These are phyloP conservation scores for Nicotiana paniculata DNA, from an alignment of 257 asterid genomes.

Conservation along the genomic window DNA sequence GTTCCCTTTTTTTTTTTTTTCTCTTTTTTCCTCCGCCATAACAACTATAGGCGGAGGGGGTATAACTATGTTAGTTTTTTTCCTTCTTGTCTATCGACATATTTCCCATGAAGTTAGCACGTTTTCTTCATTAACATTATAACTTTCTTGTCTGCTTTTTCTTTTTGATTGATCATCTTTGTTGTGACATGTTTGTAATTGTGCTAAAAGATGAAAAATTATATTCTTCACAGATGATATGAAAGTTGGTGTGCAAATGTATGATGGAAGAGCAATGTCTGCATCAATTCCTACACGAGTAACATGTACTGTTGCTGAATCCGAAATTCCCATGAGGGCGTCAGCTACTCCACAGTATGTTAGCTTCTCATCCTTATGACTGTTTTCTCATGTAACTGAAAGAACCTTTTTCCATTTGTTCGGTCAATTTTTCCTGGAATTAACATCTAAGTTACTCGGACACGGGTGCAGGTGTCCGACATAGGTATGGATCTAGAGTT, in stretches of 20 bases:
- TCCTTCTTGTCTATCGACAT: not conserved
- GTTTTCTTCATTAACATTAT: not conserved
- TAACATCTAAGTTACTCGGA: not conserved
- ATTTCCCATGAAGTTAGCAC: not conserved
- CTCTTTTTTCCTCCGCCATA: not conserved
- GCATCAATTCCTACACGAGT: slow-evolving; percentile 72
- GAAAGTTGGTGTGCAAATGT: slow-evolving; percentile 63
- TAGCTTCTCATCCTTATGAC: not conserved
- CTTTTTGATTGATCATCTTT: not conserved
- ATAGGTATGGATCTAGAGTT: too few species aligned
- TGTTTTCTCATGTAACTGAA: not conserved
- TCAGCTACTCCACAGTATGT: slow-evolving; percentile 81
- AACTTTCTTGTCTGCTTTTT: not conserved
- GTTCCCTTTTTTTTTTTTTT: not conserved
- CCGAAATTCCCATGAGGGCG: slow-evolving; percentile 56
- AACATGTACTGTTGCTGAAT: slow-evolving; percentile 76
- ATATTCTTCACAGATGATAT: slow-evolving; percentile 58
- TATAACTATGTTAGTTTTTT: not conserved
- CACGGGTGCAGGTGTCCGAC: too few species aligned
- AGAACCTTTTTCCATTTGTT: not conserved
- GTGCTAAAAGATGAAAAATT: slow-evolving; percentile 7
- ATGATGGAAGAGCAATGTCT: slow-evolving; percentile 66
- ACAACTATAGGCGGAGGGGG: not conserved
- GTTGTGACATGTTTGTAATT: not conserved
- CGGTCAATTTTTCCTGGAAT: not conserved